Evolutionary conservation across 768 basidiomycete species (phyloP).

Genomic region (Roridomyces roridus): DNA sequence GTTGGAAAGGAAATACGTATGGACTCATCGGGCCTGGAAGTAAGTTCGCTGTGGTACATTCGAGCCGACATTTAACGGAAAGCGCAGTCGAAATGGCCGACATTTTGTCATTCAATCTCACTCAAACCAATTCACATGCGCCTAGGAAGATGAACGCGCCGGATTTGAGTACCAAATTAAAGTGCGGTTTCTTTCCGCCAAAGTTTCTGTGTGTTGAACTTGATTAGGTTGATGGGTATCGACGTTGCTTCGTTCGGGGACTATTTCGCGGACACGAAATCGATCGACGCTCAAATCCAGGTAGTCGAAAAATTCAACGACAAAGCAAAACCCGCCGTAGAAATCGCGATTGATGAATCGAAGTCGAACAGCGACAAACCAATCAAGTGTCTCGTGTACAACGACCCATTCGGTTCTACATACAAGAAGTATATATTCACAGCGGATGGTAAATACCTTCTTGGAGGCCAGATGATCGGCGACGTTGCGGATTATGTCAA

Average conservation of each 20-base stretch:
- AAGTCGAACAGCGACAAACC: slow-evolving; percentile 37
- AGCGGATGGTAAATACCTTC: slow-evolving; percentile 69
- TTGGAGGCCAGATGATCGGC: slow-evolving; percentile 86
- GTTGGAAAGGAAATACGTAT: slow-evolving; percentile 70
- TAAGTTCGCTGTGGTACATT: slow-evolving; percentile 26
- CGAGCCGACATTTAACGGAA: not conserved
- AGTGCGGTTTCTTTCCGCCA: slow-evolving; percentile 33
- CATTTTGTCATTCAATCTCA: slow-evolving; percentile 75
- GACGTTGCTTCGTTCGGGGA: slow-evolving; percentile 78
- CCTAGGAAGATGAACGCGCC: slow-evolving; percentile 56
- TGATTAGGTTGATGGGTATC: slow-evolving; percentile 54
- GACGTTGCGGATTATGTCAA: slow-evolving; percentile 73
- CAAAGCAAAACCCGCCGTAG: slow-evolving; percentile 28
- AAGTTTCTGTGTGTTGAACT: not conserved
- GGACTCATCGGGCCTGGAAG: slow-evolving; percentile 78
- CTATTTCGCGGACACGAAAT: slow-evolving; percentile 66
- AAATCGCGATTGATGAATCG: slow-evolving; percentile 23
- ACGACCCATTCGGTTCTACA: slow-evolving; percentile 71
- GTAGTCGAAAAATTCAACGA: slow-evolving; percentile 14
- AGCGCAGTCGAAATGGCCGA: slow-evolving; percentile 71
- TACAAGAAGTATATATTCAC: slow-evolving; percentile 85
- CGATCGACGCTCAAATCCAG: slow-evolving; percentile 26
- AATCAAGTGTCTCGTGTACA: slow-evolving; percentile 67
- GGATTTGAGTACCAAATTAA: slow-evolving; percentile 75
- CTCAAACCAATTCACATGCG: slow-evolving; percentile 48